phyloP scores from a whole-genome alignment of 805 yeast genomes.

The Monosporozyma siamensis region DNA sequence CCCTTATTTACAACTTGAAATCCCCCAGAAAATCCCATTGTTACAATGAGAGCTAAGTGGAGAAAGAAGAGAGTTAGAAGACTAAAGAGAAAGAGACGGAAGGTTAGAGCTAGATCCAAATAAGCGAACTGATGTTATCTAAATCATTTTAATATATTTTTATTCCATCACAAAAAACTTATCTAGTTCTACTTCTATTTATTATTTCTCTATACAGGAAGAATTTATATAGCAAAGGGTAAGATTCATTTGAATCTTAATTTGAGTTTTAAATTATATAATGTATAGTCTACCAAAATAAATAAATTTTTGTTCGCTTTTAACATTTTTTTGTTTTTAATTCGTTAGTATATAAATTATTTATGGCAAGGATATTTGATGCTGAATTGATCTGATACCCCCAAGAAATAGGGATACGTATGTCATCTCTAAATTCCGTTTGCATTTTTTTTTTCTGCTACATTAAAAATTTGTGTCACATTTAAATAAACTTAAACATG shows the following conservation, averaged over 20 bases:
- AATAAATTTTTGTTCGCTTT: constrained; percentile 5
- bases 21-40: constrained; percentile 4
- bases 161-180: constrained; percentile 1
- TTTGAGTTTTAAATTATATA: constrained; percentile 1
- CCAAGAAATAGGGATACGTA: too few relatives aligned
- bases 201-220: constrained; percentile 1
- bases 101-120: constrained; percentile 99
- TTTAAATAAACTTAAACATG: neutral
- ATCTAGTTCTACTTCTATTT: constrained; percentile 8
- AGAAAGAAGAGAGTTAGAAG: constrained; percentile 99
- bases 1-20: neutral
- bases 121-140: constrained; percentile 43
- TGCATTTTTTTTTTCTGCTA: too few relatives aligned
- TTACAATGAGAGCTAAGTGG: constrained; percentile 91
- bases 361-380: neutral
- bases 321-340: neutral
- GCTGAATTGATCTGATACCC: too few relatives aligned
- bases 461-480: too few relatives aligned
- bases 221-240: too few relatives aligned
- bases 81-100: constrained; percentile 99
- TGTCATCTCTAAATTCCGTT: too few relatives aligned
- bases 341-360: neutral
- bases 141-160: neutral
- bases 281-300: constrained; percentile 6
- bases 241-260: neutral